Base-by-base conservation (phyloP, 1,284 basidiomycete genomes). In the Mycena sp. region DNA sequence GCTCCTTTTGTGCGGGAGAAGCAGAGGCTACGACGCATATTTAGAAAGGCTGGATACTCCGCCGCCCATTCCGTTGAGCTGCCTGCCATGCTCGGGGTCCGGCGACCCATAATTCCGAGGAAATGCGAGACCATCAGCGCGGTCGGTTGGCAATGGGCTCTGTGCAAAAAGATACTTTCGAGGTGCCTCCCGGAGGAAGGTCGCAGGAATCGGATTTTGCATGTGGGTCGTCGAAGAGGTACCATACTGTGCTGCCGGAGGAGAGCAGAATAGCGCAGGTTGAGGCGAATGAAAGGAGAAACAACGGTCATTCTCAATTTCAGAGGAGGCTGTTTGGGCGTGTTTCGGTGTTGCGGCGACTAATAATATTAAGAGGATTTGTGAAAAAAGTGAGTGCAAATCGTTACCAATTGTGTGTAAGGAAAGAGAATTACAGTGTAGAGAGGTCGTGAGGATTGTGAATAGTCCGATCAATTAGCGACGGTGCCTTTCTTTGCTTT, bases 51-150 rank as follows among this genome's bases (percentile, higher is more conserved):
- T 92, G 6, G 88, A 90, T 32, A 92, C 80, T 2, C 93, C 93
- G 4, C 93, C 93, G 10, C 93, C 93, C 88, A 91, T 91, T 6
- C 90, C 93, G 69, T 94, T 89, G 21, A 95, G 83, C 77, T 95
- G 93, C 12, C 92, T 81, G 4, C 86, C 86, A 71, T 93, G 81
- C 50, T 81, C 77, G 0, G 89, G 83, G 71, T 95, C 93, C 0
- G 93, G 93, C 2, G 90, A 93, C 93, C 93, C 91, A 94, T 92
- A n/a, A 91, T 84, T 0, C 87, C 83, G 17, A 90, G 84, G 67
- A 94, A 57, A 94, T 86, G 21, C 77, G 76, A 17, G 78, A 74
- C 88, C 89, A 91, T 83, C 74, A 1, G 80, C 72, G 7, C 74
- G 78, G 58, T 84, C 77, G 6, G 69, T 62, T 10, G 87, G 91